Conservation (phyloP, 2,329 filamentous ascomycete genomes). For the Xylariaceae sp. region DNA sequence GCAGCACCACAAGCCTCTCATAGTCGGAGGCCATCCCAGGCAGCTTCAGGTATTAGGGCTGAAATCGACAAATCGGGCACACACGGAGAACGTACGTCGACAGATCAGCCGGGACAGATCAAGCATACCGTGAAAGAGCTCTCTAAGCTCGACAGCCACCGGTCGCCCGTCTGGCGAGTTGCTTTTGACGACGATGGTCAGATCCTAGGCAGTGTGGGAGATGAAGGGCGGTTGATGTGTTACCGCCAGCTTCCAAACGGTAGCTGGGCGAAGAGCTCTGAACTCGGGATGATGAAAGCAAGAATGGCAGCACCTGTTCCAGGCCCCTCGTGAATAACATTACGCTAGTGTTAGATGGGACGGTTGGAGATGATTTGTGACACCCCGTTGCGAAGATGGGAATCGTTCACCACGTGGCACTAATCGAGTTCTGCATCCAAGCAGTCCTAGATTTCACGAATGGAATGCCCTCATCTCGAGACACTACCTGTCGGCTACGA, state of each 20-base stretch:
- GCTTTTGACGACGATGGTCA: conserved; percentile 68
- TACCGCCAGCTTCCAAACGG: conserved; percentile 58
- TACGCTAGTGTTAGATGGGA: too few species aligned
- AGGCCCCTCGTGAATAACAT: too few species aligned
- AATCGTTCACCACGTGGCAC: too few species aligned
- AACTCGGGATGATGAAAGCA: conserved; percentile 54
- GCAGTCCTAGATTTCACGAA: too few species aligned
- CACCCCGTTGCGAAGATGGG: too few species aligned
- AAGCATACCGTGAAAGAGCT: conserved; percentile 60
- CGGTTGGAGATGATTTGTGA: too few species aligned
- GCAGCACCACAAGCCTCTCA: conserved; percentile 5
- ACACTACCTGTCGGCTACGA: too few species aligned
- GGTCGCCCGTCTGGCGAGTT: conserved; percentile 71
- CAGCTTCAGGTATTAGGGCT: conserved; percentile 46
- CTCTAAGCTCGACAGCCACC: conserved; percentile 62
- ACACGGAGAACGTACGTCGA: conserved; percentile 45
- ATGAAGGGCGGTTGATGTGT: conserved; percentile 64
- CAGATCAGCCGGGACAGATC: conserved; percentile 61
- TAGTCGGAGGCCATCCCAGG: conserved; percentile 24
- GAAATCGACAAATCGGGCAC: conserved; percentile 48
- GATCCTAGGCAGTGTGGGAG: conserved; percentile 69
- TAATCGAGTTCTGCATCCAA: too few species aligned
- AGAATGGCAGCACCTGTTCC: conserved; percentile 40
- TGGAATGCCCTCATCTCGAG: too few species aligned
- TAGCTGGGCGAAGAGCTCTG: conserved; percentile 55